phyloP scores from a whole-genome alignment of 768 basidiomycete species.

The Auricularia auricula-judae region DNA sequence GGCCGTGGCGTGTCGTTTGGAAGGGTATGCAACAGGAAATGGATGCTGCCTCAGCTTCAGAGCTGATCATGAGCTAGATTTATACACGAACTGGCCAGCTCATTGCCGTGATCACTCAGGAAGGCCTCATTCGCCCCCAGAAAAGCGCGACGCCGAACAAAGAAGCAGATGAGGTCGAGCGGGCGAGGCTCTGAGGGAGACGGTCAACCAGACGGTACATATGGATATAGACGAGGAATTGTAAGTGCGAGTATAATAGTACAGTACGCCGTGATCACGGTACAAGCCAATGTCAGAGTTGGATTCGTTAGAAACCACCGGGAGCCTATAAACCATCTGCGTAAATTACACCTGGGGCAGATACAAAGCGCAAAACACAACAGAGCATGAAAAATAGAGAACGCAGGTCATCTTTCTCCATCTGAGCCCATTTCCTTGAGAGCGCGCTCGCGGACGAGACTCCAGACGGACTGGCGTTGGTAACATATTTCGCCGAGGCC shows the following conservation, averaged over 20 bases:
- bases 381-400: background rate
- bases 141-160: background rate
- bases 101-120: conserved; percentile 70
- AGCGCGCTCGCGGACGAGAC: conserved; percentile 60
- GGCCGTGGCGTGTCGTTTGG: conserved; percentile 65
- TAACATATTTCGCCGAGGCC: conserved; percentile 62
- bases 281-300: too few species aligned
- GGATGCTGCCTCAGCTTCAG: background rate
- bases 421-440: conserved; percentile 44
- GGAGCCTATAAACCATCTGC: background rate
- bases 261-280: too few species aligned
- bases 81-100: conserved; percentile 56
- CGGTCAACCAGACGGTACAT: too few species aligned
- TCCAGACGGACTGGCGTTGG: conserved; percentile 68
- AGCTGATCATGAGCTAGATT: conserved; percentile 32
- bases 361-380: background rate
- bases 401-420: background rate
- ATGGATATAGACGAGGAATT: too few species aligned
- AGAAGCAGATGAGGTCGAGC: background rate
- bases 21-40: conserved; percentile 34
- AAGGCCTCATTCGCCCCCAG: conserved; percentile 30
- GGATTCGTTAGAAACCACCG: too few species aligned
- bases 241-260: too few species aligned
- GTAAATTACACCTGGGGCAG: background rate
- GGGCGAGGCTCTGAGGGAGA: background rate